Evolutionary conservation across 208 protist species (phyloP).

Genomic region (Porcisia deanei): DNA sequence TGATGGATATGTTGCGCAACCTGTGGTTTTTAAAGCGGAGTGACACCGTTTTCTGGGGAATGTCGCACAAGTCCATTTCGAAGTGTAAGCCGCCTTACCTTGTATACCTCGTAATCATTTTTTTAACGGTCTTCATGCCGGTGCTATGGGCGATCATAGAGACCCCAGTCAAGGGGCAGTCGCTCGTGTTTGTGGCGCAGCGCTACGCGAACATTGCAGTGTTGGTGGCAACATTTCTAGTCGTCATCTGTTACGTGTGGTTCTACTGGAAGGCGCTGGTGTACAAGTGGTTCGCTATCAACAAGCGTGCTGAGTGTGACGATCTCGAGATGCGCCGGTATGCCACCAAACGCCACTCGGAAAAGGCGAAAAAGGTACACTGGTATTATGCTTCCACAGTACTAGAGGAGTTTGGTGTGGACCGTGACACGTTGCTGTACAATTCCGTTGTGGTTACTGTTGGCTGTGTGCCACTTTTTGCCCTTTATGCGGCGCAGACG

Average conservation of each 20-base stretch:
- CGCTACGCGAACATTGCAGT: constrained; percentile 72
- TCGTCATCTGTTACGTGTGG: constrained; percentile 80
- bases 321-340: constrained; percentile 67
- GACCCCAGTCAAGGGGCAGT: constrained; percentile 45
- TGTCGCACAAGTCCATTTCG: constrained; percentile 54
- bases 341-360: constrained; percentile 41
- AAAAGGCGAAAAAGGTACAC: constrained; percentile 66
- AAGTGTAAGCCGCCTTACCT: constrained; percentile 73
- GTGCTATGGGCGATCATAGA: constrained; percentile 81
- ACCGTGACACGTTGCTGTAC: constrained; percentile 64
- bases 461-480: constrained; percentile 78
- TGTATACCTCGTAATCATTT: constrained; percentile 69
- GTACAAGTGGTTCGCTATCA: constrained; percentile 58
- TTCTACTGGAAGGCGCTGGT: constrained; percentile 74
- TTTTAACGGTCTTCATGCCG: constrained; percentile 68
- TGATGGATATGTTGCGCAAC: constrained; percentile 75
- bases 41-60: constrained; percentile 74
- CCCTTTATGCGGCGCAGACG: constrained; percentile 58
- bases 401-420: constrained; percentile 89
- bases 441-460: constrained; percentile 80
- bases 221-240: constrained; percentile 49
- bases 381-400: constrained; percentile 86
- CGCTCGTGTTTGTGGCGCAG: constrained; percentile 68
- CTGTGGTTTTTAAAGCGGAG: constrained; percentile 65
- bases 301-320: constrained; percentile 46